Base-by-base conservation (phyloP, 345 rosid species). In the Nephelium lappaceum region DNA sequence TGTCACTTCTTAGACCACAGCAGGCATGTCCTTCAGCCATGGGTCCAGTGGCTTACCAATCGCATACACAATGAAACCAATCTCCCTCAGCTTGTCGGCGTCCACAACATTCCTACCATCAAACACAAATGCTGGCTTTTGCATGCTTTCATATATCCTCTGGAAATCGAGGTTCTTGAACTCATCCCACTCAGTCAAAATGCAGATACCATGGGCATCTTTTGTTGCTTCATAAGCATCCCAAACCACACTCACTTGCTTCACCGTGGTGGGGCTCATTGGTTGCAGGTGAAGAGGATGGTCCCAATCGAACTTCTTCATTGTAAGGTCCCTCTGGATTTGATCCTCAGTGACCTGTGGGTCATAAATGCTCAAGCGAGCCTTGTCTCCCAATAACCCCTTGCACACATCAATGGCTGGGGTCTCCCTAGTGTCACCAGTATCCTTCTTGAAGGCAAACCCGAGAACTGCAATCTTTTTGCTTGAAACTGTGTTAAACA, bases 21-120 rank as follows among this genome's bases (percentile, higher is more conserved):
- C 93, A 79, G 98, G 98, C 98, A 95, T 87, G 89, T 95, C 98
- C 90, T 93, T 91, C 78, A 95, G 86, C 98, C 98, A 95, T 71
- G 84, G 85, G 81, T 95, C 98, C 68, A 95, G 83, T 24, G 97
- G 98, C 89, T 95, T 95, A 31, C 98, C 98, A 53, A 95, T 95
- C 5, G 97, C 85, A 80, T 93, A 95, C 39, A 95, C 98, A 21
- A 93, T 93, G 83, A 95, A 95, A 71, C 98, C 98, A 51, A 95
- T 93, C 89, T 91, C 84, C 83, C 97, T 87, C 80, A 95, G 88
- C 83, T 87, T 76, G 11, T 91, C 89, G 2, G 73, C 89, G 39
- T 91, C 84, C 43, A 86, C 85, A 0, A 95, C 73, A 78, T 95
- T 95, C 84, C 97, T 89, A 31, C 98, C 98, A 71, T 95, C 97